Base-by-base conservation (phyloP, 106 monocot genomes). In the Dendrobium nobile region DNA sequence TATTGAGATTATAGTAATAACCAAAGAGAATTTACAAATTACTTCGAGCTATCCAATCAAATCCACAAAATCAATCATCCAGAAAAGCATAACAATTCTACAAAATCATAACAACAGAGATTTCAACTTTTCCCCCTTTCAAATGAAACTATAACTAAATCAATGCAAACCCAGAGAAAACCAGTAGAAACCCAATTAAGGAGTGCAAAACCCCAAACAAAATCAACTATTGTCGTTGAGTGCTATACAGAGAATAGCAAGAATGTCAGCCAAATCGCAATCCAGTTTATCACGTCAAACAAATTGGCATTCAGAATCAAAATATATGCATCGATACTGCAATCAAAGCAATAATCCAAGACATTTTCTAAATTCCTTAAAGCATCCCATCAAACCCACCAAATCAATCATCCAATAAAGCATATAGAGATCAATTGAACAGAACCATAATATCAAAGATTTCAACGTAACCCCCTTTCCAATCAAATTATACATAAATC, bases 191-290 rank as follows among this genome's bases (percentile, higher is more conserved):
- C 1, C 2, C 41, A 74, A 74, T 74, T n/a, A 74, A 74, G 74
- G 13, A 43, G 42, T 5, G n/a, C 17, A 43, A 70, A 37, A 37
- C 33, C 4, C 10, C 70, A 74, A 43, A 19, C 43, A 2, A 44
- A 28, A 74, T 74, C 41, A 91, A 91, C 87, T 87, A 37, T 91
- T 84, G 77, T 93, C 91, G 81, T 83, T 91, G 65, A 92, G 88
- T 22, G 92, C 92, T 70, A 95, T 92, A 78, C 90, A 88, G 24
- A 92, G 80, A 51, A 95, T 82, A n/a, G 92, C 89, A 47, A 90
- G 88, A 80, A 95, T 80, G 20, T 89, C 51, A 51, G 51, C 51
- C 13, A 51, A 51, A 51, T 13, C 10, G 51, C 51, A 51, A 10
- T 51, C 51, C 15, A 13, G 51, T 51, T 51, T 51, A 0, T 13